Conservation (phyloP, 2,329 filamentous ascomycete species). For the Trichoderma semiorbis region DNA sequence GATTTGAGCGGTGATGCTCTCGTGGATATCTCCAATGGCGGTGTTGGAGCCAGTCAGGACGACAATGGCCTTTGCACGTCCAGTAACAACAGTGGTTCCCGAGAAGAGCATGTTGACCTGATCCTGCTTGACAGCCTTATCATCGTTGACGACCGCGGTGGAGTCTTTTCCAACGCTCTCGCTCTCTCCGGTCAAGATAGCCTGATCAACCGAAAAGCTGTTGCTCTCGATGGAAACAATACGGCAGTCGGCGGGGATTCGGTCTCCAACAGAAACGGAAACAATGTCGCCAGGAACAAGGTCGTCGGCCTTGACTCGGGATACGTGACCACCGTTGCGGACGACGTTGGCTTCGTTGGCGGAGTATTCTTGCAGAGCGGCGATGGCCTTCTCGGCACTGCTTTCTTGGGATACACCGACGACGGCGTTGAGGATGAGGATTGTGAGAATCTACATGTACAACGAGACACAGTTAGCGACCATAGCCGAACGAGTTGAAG, state of each 20-base stretch:
- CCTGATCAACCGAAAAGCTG: constrained; percentile 94
- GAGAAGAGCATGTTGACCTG: constrained; percentile 98
- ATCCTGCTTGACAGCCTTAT: constrained; percentile 90
- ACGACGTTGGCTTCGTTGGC: constrained; percentile 95
- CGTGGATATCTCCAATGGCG: constrained; percentile 97
- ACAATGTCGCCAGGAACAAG: constrained; percentile 93
- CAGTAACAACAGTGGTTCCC: constrained; percentile 93
- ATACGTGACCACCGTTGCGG: constrained; percentile 72
- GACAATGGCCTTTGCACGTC: constrained; percentile 86
- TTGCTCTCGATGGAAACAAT: constrained; percentile 91
- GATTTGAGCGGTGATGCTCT: constrained; percentile 97
- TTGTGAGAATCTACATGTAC: constrained; percentile 75
- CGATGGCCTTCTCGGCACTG: constrained; percentile 97
- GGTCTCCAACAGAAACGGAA: constrained; percentile 82
- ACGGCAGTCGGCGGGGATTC: constrained; percentile 92
- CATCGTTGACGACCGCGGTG: constrained; percentile 63
- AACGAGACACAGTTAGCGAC: neutral
- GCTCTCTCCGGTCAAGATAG: constrained; percentile 94
- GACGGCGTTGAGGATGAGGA: constrained; percentile 92
- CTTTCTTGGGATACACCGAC: constrained; percentile 98
- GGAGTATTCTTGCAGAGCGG: constrained; percentile 96
- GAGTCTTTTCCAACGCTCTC: constrained; percentile 91
- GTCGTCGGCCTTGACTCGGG: constrained; percentile 90
- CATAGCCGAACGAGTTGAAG: neutral
- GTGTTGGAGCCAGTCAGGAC: constrained; percentile 86